Evolutionary conservation across 1,139 yeast species (phyloP).

Genomic region (Suhomyces taliae): DNA sequence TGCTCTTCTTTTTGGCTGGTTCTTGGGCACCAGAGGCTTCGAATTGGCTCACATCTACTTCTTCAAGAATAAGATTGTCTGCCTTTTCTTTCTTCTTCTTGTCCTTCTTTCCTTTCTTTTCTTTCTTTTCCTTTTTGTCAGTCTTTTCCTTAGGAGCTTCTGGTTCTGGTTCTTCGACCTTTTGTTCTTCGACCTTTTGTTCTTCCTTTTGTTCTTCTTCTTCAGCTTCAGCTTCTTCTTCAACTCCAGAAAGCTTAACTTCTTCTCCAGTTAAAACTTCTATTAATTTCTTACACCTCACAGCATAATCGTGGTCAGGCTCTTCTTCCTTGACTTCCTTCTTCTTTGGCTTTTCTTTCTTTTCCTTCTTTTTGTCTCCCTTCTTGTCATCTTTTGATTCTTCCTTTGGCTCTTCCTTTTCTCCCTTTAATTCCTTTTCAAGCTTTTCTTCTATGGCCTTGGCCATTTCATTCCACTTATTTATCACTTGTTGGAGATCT

Average conservation of each 20-base stretch:
- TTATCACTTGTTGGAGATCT: slow-evolving; percentile 49
- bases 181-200: slow-evolving; percentile 13
- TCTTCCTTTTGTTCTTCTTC: slow-evolving; percentile 11
- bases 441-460: slow-evolving; percentile 40
- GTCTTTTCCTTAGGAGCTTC: slow-evolving; percentile 12
- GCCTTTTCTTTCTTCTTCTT: slow-evolving; percentile 16
- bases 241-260: slow-evolving; percentile 37
- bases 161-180: slow-evolving; percentile 5
- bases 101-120: slow-evolving; percentile 8
- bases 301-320: slow-evolving; percentile 39
- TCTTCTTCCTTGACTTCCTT: slow-evolving; percentile 12
- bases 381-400: slow-evolving; percentile 26
- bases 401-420: slow-evolving; percentile 18
- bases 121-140: slow-evolving; percentile 12
- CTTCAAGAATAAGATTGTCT: slow-evolving; percentile 18
- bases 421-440: slow-evolving; percentile 30
- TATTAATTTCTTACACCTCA: slow-evolving; percentile 43
- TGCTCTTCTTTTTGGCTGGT: slow-evolving; percentile 3
- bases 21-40: slow-evolving; percentile 2
- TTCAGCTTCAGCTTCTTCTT: slow-evolving; percentile 12
- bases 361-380: slow-evolving; percentile 17
- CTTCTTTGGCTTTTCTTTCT: slow-evolving; percentile 14
- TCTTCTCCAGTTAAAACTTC: slow-evolving; percentile 37
- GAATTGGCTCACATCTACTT: slow-evolving; percentile 15
- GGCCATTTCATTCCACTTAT: slow-evolving; percentile 58